Base-by-base conservation (phyloP, 306 rosid genomes). In the Biancaea sappan region DNA sequence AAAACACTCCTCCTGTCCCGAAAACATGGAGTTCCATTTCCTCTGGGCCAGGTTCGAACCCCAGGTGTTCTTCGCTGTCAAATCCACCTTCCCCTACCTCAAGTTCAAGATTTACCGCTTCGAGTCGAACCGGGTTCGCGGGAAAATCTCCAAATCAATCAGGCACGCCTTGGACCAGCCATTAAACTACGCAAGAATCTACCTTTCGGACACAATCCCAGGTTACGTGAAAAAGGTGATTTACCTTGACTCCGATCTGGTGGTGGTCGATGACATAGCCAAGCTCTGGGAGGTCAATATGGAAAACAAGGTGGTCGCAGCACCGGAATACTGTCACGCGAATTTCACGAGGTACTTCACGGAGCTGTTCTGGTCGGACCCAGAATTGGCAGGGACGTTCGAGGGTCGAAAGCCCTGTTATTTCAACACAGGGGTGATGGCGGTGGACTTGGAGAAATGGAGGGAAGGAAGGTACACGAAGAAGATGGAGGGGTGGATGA, bases 141-240 rank as follows among this genome's bases (percentile, higher is more conserved):
- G 85, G 21, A 87, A 84, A 37, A 84, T 87, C 3, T 82, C 88
- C 1, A 84, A 77, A 63, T 87, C 91, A 0, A 74, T 84, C 9
- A 84, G 91, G 0, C 80, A 84, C 57, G 91, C 91, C 26, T 54
- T 87, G 35, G 91, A 87, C 74, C 91, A 87, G 21, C 91, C 91
- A 1, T 22, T 87, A 29, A 87, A 87, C 78, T 87, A 87, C 25
- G 91, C 88, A 0, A 62, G 91, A 14, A 84, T 87, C 29, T 87
- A 87, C 48, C 71, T 87, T 4, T 72, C 87, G 1, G 86, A 87
- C 28, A 84, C 84, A 6, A 69, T 87, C 38, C 87, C 87, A 1
- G 13, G 25, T 7, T 77, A 79, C n/a, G 91, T 87, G 15, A 79
- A 87, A 7, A 72, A 88, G 47, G 74, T 87, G 0, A 67, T 84